phyloP scores from a whole-genome alignment of 352 stramenopile genomes.

The Pythium scleroteichum region DNA sequence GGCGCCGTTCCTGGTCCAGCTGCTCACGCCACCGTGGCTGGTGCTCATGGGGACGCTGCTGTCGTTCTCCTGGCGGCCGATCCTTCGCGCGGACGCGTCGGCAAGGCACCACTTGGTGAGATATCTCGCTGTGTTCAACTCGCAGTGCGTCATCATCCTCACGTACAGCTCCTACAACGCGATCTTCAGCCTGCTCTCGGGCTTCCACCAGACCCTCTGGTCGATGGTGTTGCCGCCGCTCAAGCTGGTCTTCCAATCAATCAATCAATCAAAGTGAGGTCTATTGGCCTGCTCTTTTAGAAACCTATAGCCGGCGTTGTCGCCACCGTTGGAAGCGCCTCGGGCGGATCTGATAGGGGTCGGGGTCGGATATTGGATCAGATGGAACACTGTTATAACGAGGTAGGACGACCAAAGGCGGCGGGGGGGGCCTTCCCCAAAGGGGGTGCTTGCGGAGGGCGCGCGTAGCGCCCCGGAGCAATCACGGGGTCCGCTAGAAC shows the following conservation, averaged over 20 bases:
- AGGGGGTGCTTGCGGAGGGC: too few species aligned
- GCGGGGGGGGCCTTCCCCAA: too few species aligned
- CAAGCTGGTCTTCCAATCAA: conserved; percentile 2
- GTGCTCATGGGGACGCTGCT: neutral
- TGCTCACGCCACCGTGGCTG: neutral
- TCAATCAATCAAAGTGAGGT: too few species aligned
- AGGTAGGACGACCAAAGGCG: too few species aligned
- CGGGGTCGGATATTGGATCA: too few species aligned
- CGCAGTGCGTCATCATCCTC: neutral
- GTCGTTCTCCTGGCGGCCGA: neutral
- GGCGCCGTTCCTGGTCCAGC: neutral
- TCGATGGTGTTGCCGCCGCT: neutral
- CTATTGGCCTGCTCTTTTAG: too few species aligned
- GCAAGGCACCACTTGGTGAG: neutral
- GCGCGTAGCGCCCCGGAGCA: too few species aligned
- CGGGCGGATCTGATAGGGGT: too few species aligned
- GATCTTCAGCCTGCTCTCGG: neutral
- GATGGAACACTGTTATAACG: too few species aligned
- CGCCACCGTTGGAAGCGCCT: too few species aligned
- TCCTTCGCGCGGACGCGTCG: neutral
- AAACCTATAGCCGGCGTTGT: too few species aligned
- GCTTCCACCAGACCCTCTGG: neutral
- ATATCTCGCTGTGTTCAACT: neutral
- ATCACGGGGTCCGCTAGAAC: too few species aligned
- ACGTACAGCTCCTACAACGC: neutral